Evolutionary conservation across 2,329 filamentous ascomycete genomes (phyloP).

Genomic region (Sphaerulina vaccinii): DNA sequence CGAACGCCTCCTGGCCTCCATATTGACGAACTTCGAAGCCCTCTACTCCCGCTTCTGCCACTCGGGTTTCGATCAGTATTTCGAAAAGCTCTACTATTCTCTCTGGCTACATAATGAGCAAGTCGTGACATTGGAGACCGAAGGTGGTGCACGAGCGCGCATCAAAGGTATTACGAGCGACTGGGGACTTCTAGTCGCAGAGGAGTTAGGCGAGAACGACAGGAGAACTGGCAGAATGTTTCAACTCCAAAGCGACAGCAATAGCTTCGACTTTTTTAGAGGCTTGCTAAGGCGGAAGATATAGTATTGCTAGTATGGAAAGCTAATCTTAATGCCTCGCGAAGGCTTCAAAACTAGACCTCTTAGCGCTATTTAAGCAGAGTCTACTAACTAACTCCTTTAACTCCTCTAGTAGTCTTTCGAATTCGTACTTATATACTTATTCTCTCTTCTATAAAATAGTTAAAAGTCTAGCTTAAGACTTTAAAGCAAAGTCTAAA

Average conservation of each 20-base stretch:
- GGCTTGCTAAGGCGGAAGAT: constrained; percentile 80
- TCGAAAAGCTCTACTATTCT: constrained; percentile 76
- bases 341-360: too few species aligned
- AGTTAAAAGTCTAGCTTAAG: too few species aligned
- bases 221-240: constrained; percentile 73
- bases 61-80: constrained; percentile 68
- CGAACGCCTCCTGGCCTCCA: constrained; percentile 78
- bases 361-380: too few species aligned
- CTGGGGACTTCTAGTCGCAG: constrained; percentile 81
- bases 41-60: constrained; percentile 74
- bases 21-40: constrained; percentile 74
- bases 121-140: constrained; percentile 73
- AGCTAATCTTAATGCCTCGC: too few species aligned
- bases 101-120: constrained; percentile 78
- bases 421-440: too few species aligned
- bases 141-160: constrained; percentile 70
- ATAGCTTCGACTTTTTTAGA: constrained; percentile 97
- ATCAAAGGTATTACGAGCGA: constrained; percentile 89
- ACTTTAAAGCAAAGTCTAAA: too few species aligned
- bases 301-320: constrained; percentile 35
- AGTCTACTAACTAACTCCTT: too few species aligned
- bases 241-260: constrained; percentile 90
- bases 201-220: constrained; percentile 75
- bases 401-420: too few species aligned
- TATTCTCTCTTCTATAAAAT: too few species aligned